Conservation (phyloP, 768 basidiomycete species). For the Ramaria rubella region DNA sequence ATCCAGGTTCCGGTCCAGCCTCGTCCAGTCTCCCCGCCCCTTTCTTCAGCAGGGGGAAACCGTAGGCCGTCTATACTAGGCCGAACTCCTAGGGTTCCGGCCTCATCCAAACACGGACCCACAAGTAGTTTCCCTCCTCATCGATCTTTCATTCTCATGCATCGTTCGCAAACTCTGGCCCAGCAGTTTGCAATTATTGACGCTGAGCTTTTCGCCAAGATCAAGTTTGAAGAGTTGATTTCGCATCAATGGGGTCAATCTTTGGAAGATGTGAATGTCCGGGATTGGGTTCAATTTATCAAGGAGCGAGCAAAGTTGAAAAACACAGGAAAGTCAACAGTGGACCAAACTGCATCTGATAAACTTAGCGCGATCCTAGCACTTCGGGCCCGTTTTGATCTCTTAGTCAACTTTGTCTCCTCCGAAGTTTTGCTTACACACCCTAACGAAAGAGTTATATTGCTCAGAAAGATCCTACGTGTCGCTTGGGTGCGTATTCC, state of each 20-base stretch:
- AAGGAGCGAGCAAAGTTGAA: slow-evolving; percentile 69
- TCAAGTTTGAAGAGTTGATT: slow-evolving; percentile 87
- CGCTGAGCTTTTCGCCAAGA: slow-evolving; percentile 73
- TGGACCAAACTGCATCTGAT: slow-evolving; percentile 21
- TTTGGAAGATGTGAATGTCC: slow-evolving; percentile 54
- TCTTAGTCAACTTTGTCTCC: slow-evolving; percentile 72
- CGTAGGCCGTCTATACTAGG: slow-evolving; percentile 18
- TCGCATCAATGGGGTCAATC: slow-evolving; percentile 56
- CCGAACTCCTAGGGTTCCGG: slow-evolving; percentile 29
- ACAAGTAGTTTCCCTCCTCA: slow-evolving; percentile 37
- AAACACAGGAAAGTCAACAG: slow-evolving; percentile 11
- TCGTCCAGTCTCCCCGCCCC: not conserved
- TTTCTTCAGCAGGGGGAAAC: slow-evolving; percentile 18
- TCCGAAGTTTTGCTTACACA: slow-evolving; percentile 77
- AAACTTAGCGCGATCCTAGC: slow-evolving; percentile 69
- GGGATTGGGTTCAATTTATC: slow-evolving; percentile 81
- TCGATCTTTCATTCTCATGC: slow-evolving; percentile 65
- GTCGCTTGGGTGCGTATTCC: slow-evolving; percentile 66
- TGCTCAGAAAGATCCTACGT: slow-evolving; percentile 77
- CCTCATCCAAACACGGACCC: slow-evolving; percentile 1
- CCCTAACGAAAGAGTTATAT: slow-evolving; percentile 51
- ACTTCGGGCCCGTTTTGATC: slow-evolving; percentile 76
- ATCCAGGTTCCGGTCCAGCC: not conserved
- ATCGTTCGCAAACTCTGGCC: slow-evolving; percentile 56
- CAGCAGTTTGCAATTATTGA: slow-evolving; percentile 85